These are phyloP conservation scores for Albugo candida DNA, from an alignment of 352 stramenopile species.

Conservation along the genomic window DNA sequence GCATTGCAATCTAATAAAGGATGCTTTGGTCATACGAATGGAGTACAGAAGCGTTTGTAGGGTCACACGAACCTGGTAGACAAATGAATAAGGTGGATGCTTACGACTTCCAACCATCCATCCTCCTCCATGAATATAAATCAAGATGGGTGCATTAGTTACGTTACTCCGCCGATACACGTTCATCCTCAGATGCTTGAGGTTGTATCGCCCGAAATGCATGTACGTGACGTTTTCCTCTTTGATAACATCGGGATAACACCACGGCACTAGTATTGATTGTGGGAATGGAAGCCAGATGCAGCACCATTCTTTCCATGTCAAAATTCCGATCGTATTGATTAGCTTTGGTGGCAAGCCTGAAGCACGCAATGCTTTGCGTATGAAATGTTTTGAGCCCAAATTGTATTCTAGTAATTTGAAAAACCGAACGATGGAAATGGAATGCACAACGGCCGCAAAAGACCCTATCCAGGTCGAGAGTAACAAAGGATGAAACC, in stretches of 20 bases:
- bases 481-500: constrained; percentile 7
- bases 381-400: constrained; percentile 19
- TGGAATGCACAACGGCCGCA: constrained; percentile 20
- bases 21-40: background rate
- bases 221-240: constrained; percentile 35
- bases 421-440: constrained; percentile 24
- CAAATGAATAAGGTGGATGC: constrained; percentile 22
- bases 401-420: constrained; percentile 28
- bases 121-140: constrained; percentile 64
- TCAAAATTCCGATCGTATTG: constrained; percentile 22
- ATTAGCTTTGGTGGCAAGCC: constrained; percentile 16
- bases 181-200: constrained; percentile 43
- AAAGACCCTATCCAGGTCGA: constrained; percentile 25
- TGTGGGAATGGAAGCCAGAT: constrained; percentile 41
- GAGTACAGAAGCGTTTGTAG: background rate
- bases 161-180: constrained; percentile 37
- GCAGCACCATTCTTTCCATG: constrained; percentile 25
- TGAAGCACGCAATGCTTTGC: constrained; percentile 16
- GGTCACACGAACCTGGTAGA: constrained; percentile 28
- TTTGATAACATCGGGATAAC: constrained; percentile 28
- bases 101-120: constrained; percentile 42
- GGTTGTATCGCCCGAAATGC: constrained; percentile 38
- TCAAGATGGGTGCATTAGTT: constrained; percentile 42
- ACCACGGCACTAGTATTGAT: constrained; percentile 21
- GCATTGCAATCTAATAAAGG: constrained; percentile 11